Evolutionary conservation across 106 monocot genomes (phyloP).

Genomic region (Xerophyta viscosa): DNA sequence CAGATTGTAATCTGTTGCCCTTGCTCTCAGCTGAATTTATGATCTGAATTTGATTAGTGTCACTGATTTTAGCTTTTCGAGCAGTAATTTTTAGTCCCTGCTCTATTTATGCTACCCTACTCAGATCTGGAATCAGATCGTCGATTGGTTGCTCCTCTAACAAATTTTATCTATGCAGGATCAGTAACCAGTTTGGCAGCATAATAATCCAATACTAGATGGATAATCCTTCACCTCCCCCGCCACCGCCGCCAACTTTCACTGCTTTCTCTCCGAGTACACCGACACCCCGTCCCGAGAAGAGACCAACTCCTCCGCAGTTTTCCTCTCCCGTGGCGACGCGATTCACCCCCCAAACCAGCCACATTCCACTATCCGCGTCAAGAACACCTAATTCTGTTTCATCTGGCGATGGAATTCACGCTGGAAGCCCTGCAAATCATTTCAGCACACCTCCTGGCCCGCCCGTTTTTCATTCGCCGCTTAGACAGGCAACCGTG

Average conservation of each 20-base stretch:
- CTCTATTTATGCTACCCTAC: no score
- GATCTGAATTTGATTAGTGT: no score
- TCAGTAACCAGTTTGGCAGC: neutral
- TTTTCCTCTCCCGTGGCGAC: slow-evolving; percentile 28
- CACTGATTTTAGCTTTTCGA: no score
- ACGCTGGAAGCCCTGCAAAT: slow-evolving; percentile 18
- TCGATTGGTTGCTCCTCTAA: no score
- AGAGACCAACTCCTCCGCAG: slow-evolving; percentile 17
- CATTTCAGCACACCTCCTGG: slow-evolving; percentile 88
- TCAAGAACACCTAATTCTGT: slow-evolving; percentile 13
- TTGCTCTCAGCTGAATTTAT: no score
- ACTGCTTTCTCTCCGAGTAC: slow-evolving; percentile 27
- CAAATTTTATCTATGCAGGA: no score
- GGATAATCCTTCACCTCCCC: slow-evolving; percentile 34
- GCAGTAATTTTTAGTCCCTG: no score
- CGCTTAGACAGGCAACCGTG: slow-evolving; percentile 57
- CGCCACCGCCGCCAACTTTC: slow-evolving; percentile 12
- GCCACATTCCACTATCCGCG: slow-evolving; percentile 12
- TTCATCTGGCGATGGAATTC: slow-evolving; percentile 15
- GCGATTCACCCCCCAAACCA: slow-evolving; percentile 16
- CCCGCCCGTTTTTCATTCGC: slow-evolving; percentile 82
- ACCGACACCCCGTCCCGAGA: slow-evolving; percentile 37
- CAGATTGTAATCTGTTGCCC: no score
- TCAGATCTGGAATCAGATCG: no score
- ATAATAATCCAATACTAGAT: slow-evolving; percentile 11